These are phyloP conservation scores for Arachis hypogaea DNA, from an alignment of 306 rosid species.

Conservation along the genomic window DNA sequence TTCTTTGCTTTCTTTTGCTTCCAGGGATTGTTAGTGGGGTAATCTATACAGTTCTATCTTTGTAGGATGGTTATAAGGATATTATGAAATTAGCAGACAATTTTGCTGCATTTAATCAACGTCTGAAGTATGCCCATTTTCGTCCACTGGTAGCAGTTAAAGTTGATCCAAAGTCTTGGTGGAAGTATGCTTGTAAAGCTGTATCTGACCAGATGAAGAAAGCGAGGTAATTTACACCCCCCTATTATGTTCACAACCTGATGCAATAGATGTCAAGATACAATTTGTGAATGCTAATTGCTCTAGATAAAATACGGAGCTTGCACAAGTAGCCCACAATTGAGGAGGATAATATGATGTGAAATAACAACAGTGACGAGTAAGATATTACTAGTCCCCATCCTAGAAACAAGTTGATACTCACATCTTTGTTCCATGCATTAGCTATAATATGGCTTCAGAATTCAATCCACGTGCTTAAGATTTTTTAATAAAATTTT, in stretches of 20 bases:
- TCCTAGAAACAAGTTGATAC: conserved; percentile 1
- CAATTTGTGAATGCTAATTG: conserved; percentile 15
- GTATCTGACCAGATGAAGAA: conserved; percentile 89
- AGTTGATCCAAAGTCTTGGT: conserved; percentile 81
- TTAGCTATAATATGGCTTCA: not conserved
- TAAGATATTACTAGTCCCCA: not conserved
- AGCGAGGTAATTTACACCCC: conserved; percentile 69
- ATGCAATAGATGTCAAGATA: conserved; percentile 12
- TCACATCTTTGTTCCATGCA: conserved; percentile 4
- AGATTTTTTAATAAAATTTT: not conserved
- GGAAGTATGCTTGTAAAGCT: conserved; percentile 87
- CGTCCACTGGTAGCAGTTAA: conserved; percentile 80
- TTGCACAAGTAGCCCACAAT: conserved; percentile 2
- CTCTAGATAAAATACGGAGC: conserved; percentile 13
- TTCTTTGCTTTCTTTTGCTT: conserved; percentile 21
- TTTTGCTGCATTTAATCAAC: conserved; percentile 90
- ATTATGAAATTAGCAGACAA: conserved; percentile 83
- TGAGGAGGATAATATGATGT: conserved; percentile 1
- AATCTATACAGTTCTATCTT: conserved; percentile 32
- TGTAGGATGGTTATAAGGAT: conserved; percentile 91
- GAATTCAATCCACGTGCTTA: not conserved
- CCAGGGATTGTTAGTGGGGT: conserved; percentile 22
- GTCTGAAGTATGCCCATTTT: conserved; percentile 90
- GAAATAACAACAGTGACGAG: not conserved
- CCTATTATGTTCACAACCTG: conserved; percentile 30